A percentile compares a stretch with the other conserved stretches of the same genome.
phyloP scores from a whole-genome alignment of 768 basidiomycete genomes.

The Chalciporus chontae region DNA sequence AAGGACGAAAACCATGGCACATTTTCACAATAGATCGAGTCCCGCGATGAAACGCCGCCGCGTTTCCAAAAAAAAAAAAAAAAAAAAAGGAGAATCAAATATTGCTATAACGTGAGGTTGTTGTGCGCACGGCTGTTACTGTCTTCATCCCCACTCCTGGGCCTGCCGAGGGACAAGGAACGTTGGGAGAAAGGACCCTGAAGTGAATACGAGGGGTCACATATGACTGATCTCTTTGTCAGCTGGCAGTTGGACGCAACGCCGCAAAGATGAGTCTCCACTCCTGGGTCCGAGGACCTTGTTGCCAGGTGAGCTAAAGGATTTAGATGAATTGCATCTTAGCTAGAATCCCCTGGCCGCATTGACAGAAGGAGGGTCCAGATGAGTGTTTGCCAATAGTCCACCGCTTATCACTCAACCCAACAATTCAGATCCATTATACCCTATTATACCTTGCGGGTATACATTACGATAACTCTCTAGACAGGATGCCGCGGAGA shows the following conservation, averaged over 20 bases:
- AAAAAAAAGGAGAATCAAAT: not conserved
- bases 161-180: not conserved
- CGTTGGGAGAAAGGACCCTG: not conserved
- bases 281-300: too few relatives aligned
- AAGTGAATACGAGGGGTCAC: not conserved
- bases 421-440: conserved; percentile 1
- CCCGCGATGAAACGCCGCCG: not conserved
- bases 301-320: too few relatives aligned
- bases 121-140: not conserved
- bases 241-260: not conserved
- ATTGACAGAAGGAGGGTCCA: not conserved
- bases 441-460: conserved; percentile 2
- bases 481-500: conserved; percentile 19
- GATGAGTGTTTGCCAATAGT: not conserved
- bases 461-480: conserved; percentile 8
- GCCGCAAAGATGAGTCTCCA: too few relatives aligned
- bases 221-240: not conserved
- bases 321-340: too few relatives aligned
- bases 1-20: not conserved
- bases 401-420: not conserved
- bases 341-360: not conserved
- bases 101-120: not conserved
- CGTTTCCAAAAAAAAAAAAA: not conserved
- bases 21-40: too few relatives aligned
- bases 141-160: too few relatives aligned